Base-by-base conservation (phyloP, 768 basidiomycete genomes). In the Panaeolus cyanescens region DNA sequence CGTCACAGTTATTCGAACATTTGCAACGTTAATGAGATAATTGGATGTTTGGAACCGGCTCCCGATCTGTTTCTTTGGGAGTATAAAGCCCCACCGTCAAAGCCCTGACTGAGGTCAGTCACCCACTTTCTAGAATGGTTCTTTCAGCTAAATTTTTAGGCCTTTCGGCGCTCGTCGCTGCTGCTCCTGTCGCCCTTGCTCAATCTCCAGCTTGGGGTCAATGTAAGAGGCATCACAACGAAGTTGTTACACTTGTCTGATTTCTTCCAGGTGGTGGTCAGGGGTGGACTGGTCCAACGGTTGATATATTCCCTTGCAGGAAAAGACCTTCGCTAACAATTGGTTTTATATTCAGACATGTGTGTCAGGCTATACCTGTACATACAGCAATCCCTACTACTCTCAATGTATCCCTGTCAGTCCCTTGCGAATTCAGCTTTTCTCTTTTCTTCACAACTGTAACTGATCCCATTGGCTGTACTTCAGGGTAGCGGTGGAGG, bases 391-490 rank as follows among this genome's bases (percentile, higher is more conserved):
- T 65, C 37, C 74, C 5, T 82, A 73, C 59, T 83, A 80, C 64
- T 79, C 75, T 10, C 81, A 83, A 63, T 83, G 81, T 64, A 69
- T 83, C 22, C 79, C 68, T 19, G 72, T 68, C 20, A 53, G 65
- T 67, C 45, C 4, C 32, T 32, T 30, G 55, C 13, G 19, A 10
- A 34, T n/a, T 2, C 30, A 13, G 12, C 19, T 19, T 25, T 32
- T 12, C 56, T 20, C 13, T 19, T 13, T 58, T 45, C 4, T 19
- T 22, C 2, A n/a, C 7, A 31, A 5, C 25, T 33, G 25, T n/a
- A 28, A 28, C 19, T 50, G 5, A 7, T 34, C 33, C 33, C 33
- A 6, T 34, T 50, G 17, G 8, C 4, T 50, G 9, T 19, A 15
- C n/a, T 30, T 4, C 19, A 50, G 45, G 45, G 45, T 28, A 28